A percentile compares a stretch with the other conserved stretches of the same genome.
These are phyloP conservation scores for Aspergillus piperis DNA, from an alignment of 2,329 filamentous ascomycete species.

Conservation along the genomic window DNA sequence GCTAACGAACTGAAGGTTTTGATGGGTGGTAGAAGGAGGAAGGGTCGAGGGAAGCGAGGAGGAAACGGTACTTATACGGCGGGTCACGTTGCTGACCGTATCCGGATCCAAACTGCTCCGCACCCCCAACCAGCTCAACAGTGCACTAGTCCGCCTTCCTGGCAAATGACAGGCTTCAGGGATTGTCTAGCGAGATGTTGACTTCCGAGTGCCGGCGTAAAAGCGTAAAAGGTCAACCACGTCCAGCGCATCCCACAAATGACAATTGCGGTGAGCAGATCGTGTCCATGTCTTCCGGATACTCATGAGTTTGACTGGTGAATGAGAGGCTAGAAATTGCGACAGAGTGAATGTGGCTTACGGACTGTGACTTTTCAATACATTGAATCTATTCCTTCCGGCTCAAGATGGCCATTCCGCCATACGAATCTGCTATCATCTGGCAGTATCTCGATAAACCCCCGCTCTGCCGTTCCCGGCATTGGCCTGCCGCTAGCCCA, in stretches of 20 bases:
- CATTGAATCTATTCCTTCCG: too few relatives aligned
- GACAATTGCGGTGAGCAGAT: background rate
- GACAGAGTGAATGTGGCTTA: too few relatives aligned
- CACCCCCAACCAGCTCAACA: background rate
- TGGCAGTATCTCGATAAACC: too few relatives aligned
- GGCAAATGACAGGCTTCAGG: background rate
- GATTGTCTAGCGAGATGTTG: background rate
- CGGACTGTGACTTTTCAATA: too few relatives aligned
- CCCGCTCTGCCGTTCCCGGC: too few relatives aligned
- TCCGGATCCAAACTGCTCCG: slow-evolving; percentile 8
- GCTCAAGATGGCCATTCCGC: too few relatives aligned
- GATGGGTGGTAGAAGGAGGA: slow-evolving; percentile 10
- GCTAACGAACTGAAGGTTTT: slow-evolving; percentile 20
- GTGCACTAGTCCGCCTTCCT: background rate
- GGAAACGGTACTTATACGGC: slow-evolving; percentile 11
- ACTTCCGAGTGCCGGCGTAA: background rate
- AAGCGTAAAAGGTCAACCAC: too few relatives aligned
- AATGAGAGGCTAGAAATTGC: too few relatives aligned
- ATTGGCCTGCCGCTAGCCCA: too few relatives aligned
- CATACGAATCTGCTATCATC: too few relatives aligned
- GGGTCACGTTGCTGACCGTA: slow-evolving; percentile 11
- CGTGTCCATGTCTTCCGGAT: background rate
- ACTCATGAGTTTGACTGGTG: too few relatives aligned
- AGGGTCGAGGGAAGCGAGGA: slow-evolving; percentile 1
- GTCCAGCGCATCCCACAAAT: background rate